A percentile compares a stretch with the other conserved stretches of the same genome.
These are phyloP conservation scores for Citropsis articulata DNA, from an alignment of 345 rosid species.

Conservation along the genomic window DNA sequence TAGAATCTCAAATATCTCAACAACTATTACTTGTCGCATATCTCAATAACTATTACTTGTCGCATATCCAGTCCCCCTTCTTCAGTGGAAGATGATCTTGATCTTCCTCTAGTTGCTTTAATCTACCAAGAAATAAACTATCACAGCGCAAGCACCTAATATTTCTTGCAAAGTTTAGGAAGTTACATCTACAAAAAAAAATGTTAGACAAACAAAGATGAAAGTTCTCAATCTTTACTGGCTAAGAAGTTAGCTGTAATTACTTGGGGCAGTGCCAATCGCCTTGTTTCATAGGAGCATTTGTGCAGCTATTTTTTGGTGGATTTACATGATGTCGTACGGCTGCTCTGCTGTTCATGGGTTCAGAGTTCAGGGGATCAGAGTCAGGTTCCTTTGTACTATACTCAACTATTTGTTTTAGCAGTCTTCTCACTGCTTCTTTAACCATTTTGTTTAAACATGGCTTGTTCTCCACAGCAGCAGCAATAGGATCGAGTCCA, in stretches of 20 bases:
- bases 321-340: constrained; percentile 2
- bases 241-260: neutral
- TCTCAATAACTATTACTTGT: constrained; percentile 48
- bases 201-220: neutral
- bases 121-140: constrained; percentile 53
- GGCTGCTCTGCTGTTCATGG: constrained; percentile 10
- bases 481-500: constrained; percentile 54
- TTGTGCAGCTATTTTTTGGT: constrained; percentile 23
- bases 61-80: constrained; percentile 94
- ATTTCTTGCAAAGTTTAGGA: constrained; percentile 80
- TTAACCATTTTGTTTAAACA: constrained; percentile 58
- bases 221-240: neutral
- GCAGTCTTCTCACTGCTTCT: constrained; percentile 62
- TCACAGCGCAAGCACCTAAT: constrained; percentile 70
- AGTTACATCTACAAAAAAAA: constrained; percentile 55
- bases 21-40: constrained; percentile 56
- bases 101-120: constrained; percentile 55
- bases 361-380: constrained; percentile 14
- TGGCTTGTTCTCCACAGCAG: constrained; percentile 50
- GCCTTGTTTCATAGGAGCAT: constrained; percentile 55
- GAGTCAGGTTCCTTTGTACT: constrained; percentile 36
- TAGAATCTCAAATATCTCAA: neutral
- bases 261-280: constrained; percentile 89
- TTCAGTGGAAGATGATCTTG: constrained; percentile 77
- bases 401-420: constrained; percentile 58